Conservation (phyloP, 1,284 basidiomycete genomes). For the Chalciporus sp. region DNA sequence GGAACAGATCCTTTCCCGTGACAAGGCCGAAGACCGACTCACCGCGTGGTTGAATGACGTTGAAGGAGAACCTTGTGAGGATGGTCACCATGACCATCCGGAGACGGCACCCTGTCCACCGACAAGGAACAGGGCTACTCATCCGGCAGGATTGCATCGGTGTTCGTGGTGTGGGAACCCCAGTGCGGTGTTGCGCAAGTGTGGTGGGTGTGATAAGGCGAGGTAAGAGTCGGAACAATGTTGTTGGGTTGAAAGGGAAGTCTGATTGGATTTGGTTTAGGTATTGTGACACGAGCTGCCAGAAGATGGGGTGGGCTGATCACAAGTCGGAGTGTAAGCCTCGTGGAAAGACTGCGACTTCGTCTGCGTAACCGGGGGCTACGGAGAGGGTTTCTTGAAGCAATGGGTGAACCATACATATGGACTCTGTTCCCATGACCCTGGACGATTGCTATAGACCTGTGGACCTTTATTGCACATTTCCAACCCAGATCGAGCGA, state of each 20-base stretch:
- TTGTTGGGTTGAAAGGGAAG: neutral
- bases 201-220: constrained; percentile 44
- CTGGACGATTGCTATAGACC: too few species aligned
- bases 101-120: constrained; percentile 27
- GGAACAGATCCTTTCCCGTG: constrained; percentile 26
- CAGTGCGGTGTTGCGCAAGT: constrained; percentile 52
- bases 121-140: constrained; percentile 37
- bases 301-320: constrained; percentile 48
- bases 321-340: constrained; percentile 42
- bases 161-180: constrained; percentile 62
- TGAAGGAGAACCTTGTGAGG: constrained; percentile 41
- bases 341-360: neutral
- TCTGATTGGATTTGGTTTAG: constrained; percentile 25
- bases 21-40: constrained; percentile 52
- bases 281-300: constrained; percentile 49
- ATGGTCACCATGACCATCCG: constrained; percentile 28
- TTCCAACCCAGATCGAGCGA: too few species aligned
- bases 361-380: neutral
- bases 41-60: constrained; percentile 53
- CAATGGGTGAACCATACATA: too few species aligned
- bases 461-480: too few species aligned
- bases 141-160: constrained; percentile 47
- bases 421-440: too few species aligned
- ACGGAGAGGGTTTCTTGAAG: too few species aligned
- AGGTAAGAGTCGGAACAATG: constrained; percentile 31